Conservation (phyloP, 2,329 filamentous ascomycete species). For the Arthroderma sp. region DNA sequence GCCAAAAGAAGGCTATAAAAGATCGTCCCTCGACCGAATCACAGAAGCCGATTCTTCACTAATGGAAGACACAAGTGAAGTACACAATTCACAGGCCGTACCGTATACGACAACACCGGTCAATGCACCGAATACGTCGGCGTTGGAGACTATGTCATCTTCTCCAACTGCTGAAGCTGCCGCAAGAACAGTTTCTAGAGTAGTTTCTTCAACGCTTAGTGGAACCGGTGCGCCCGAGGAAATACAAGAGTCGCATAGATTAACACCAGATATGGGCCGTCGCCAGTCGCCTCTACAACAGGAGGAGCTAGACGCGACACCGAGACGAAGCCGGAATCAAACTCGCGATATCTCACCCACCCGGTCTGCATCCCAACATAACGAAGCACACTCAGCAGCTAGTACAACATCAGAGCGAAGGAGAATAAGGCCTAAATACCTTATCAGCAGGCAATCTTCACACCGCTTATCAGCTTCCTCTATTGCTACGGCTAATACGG, state of each 20-base stretch:
- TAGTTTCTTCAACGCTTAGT: constrained; percentile 19
- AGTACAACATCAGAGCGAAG: constrained; percentile 14
- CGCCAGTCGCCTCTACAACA: background rate
- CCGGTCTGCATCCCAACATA: constrained; percentile 4
- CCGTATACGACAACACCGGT: background rate
- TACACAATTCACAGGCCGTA: constrained; percentile 8
- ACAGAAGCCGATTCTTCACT: constrained; percentile 3
- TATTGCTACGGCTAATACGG: constrained; percentile 41
- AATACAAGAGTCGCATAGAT: background rate
- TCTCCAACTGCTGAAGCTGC: constrained; percentile 34
- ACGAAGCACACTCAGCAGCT: constrained; percentile 13
- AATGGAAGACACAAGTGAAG: constrained; percentile 5
- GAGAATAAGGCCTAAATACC: constrained; percentile 40
- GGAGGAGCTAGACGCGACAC: constrained; percentile 8
- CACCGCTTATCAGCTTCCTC: constrained; percentile 48
- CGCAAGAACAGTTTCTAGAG: constrained; percentile 26
- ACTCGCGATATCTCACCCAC: constrained; percentile 2
- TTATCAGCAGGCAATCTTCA: constrained; percentile 42
- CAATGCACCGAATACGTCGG: constrained; percentile 17
- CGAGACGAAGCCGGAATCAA: constrained; percentile 3
- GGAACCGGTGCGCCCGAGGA: background rate
- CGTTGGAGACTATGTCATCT: constrained; percentile 30
- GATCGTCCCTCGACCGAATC: constrained; percentile 14
- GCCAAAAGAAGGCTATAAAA: constrained; percentile 17
- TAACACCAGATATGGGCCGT: background rate